Evolutionary conservation across 306 rosid genomes (phyloP).

Genomic region (Hylodesmum podocarpum): DNA sequence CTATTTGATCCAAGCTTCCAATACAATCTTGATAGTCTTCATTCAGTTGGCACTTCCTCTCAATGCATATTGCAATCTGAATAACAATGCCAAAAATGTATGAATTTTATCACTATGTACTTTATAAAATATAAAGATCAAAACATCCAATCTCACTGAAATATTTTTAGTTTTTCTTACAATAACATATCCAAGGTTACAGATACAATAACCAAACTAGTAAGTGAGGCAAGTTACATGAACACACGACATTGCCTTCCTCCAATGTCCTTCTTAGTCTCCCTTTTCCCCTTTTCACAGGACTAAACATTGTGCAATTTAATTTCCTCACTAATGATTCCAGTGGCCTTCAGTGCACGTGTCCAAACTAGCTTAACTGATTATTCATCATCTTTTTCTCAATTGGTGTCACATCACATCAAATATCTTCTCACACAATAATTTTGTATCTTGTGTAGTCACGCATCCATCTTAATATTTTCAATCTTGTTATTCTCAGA

Average conservation of each 20-base stretch:
- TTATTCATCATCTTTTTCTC: not conserved
- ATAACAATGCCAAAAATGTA: slow-evolving; percentile 30
- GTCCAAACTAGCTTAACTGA: not conserved
- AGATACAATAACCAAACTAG: not conserved
- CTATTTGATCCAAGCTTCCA: slow-evolving; percentile 68
- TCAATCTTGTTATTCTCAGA: not conserved
- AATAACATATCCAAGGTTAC: not conserved
- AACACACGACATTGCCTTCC: not conserved
- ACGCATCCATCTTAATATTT: not conserved
- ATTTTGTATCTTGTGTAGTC: not conserved
- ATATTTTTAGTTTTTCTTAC: not conserved
- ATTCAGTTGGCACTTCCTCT: slow-evolving; percentile 59
- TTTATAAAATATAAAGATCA: slow-evolving; percentile 4
- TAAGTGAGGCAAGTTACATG: not conserved
- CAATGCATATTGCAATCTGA: slow-evolving; percentile 94
- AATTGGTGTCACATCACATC: not conserved
- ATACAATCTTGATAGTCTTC: slow-evolving; percentile 94
- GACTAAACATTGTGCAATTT: not conserved
- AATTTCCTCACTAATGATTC: not conserved
- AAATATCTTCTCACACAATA: not conserved
- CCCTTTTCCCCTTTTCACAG: not conserved
- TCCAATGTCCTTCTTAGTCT: not conserved
- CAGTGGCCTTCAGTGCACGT: not conserved
- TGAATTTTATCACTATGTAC: slow-evolving; percentile 17
- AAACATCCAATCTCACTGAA: slow-evolving; percentile 26